phyloP scores from a whole-genome alignment of 2,329 filamentous ascomycete species.

The Pseudogymnoascus sp. region DNA sequence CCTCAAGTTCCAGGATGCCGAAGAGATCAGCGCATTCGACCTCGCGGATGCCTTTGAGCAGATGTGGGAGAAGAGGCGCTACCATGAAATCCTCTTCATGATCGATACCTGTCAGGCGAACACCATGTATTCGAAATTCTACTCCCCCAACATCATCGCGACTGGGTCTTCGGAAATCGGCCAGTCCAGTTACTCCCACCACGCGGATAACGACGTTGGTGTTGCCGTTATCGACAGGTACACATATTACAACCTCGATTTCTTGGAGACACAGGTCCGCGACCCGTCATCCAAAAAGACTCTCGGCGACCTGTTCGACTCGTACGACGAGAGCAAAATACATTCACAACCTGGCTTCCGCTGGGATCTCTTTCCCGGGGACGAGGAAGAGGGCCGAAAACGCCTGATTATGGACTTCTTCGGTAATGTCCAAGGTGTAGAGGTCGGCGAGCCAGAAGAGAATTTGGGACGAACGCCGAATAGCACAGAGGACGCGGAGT shows the following conservation, averaged over 20 bases:
- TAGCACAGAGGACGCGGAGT: constrained; percentile 44
- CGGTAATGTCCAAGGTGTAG: constrained; percentile 94
- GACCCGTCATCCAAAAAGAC: constrained; percentile 83
- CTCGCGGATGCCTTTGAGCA: constrained; percentile 95
- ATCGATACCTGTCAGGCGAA: constrained; percentile 99
- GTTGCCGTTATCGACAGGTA: constrained; percentile 97
- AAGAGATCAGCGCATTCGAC: constrained; percentile 95
- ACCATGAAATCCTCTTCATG: constrained; percentile 98
- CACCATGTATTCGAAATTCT: constrained; percentile 97
- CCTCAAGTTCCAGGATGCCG: constrained; percentile 94
- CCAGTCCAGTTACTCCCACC: constrained; percentile 93
- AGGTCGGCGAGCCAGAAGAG: constrained; percentile 53
- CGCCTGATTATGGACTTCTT: constrained; percentile 94
- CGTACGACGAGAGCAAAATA: constrained; percentile 90
- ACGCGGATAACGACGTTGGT: constrained; percentile 95
- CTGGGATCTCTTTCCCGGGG: constrained; percentile 90
- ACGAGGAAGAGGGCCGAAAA: constrained; percentile 66
- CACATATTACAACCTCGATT: constrained; percentile 97
- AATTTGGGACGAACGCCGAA: constrained; percentile 18
- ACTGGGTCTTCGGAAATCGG: constrained; percentile 95
- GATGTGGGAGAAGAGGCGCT: constrained; percentile 99
- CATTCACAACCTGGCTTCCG: constrained; percentile 86
- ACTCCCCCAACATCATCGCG: constrained; percentile 95
- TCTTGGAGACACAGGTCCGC: constrained; percentile 82
- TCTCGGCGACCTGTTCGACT: constrained; percentile 89